Base-by-base conservation (phyloP, 1,284 basidiomycete genomes). In the Fomitiporia mediterranea region DNA sequence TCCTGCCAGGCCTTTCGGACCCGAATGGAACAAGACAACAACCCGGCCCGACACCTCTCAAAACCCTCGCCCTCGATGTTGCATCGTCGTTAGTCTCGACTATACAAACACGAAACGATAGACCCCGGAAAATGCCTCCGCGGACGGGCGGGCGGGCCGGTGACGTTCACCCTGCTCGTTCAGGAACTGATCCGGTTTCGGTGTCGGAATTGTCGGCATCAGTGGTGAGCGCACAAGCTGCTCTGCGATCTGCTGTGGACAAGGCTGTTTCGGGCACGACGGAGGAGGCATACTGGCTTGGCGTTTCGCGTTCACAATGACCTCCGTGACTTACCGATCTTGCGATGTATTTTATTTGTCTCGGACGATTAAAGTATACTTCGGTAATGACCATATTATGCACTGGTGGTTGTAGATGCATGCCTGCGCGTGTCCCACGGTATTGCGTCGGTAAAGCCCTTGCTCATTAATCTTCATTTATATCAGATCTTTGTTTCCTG, bases 51-150 rank as follows among this genome's bases (percentile, higher is more conserved):
- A 23, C 17, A 30, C 46, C 21, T 32, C 40, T 75, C 19, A 74
- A 76, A 52, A 65, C 68, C 34, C 69, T 84, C 4, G 77, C 72
- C 2, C 64, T 87, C 54, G 78, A 84, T 59, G 66, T 82, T 27
- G 78, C 69, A 11, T 69, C 66, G 6, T 68, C 66, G 7, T 61
- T 75, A 8, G 56, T 38, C 51, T 59, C 53, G 63, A 62, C 49
- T 25, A 17, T 34, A 32, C 23, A 4, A 19, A 15, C 17, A 28
- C 5, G 4, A 48, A 43, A 47, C 58, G 62, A 23, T 11, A 25
- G 50, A 39, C 35, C 58, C 63, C 38, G 27, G 28, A 56, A 51
- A 43, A 38, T 42, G 17, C 15, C 15, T 28, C 32, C 39, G 17
- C 39, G 39, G 13, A 34, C 51, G 50, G 35, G 49, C 49, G 7